Evolutionary conservation across 1,284 basidiomycete genomes (phyloP).

Genomic region (Moniliophthora roreri): DNA sequence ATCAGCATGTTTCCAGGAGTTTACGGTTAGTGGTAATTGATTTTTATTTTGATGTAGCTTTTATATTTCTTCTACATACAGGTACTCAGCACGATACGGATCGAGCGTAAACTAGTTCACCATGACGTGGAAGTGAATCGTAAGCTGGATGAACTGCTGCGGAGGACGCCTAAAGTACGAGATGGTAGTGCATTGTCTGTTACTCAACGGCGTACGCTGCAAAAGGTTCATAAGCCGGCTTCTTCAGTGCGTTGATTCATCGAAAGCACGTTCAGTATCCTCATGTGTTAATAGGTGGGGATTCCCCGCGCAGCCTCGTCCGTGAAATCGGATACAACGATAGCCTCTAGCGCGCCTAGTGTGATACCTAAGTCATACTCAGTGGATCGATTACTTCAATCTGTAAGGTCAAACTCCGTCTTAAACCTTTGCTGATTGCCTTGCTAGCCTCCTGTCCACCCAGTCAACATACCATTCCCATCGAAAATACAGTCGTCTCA

Average conservation of each 20-base stretch:
- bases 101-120: conserved; percentile 14
- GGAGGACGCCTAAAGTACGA: conserved; percentile 4
- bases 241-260: not conserved
- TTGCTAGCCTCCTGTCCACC: not conserved
- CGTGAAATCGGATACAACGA: not conserved
- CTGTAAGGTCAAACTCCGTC: not conserved
- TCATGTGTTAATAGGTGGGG: not conserved
- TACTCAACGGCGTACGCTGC: not conserved
- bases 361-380: not conserved
- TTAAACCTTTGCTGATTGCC: not conserved
- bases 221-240: not conserved
- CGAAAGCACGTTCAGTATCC: too few species aligned
- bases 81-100: conserved; percentile 11
- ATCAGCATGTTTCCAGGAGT: conserved; percentile 15
- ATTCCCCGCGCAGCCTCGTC: not conserved
- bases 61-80: not conserved
- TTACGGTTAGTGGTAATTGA: conserved; percentile 8
- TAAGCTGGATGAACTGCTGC: conserved; percentile 16
- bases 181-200: not conserved
- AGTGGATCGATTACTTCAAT: not conserved
- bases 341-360: not conserved
- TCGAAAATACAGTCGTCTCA: not conserved
- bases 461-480: not conserved
- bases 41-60: not conserved
- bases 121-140: conserved; percentile 14